Percentiles rank a stretch among this genome's conserved stretches.
Evolutionary conservation across 1,139 yeast species (phyloP).

Genomic region (Debaryomyces udenii): DNA sequence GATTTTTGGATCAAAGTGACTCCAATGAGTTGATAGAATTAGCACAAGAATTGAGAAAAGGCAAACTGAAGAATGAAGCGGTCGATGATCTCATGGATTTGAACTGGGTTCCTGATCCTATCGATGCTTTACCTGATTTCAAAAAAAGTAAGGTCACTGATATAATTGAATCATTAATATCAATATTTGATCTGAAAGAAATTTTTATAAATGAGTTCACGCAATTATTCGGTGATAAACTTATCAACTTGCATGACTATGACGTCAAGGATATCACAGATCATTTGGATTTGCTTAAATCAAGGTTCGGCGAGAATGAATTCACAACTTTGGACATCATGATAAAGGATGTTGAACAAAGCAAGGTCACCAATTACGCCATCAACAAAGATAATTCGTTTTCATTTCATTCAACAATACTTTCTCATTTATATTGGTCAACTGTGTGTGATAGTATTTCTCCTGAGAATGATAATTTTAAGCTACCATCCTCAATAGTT

Average conservation of each 20-base stretch:
- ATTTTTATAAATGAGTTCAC: slow-evolving; percentile 73
- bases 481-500: slow-evolving; percentile 48
- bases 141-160: slow-evolving; percentile 65
- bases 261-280: slow-evolving; percentile 43
- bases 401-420: slow-evolving; percentile 38
- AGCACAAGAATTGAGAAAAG: slow-evolving; percentile 51
- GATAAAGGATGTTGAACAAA: slow-evolving; percentile 73
- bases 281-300: slow-evolving; percentile 57
- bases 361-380: slow-evolving; percentile 40
- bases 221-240: slow-evolving; percentile 61
- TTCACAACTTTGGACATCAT: slow-evolving; percentile 78
- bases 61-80: slow-evolving; percentile 14
- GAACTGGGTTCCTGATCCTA: slow-evolving; percentile 87
- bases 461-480: slow-evolving; percentile 40
- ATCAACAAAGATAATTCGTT: slow-evolving; percentile 22
- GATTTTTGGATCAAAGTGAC: slow-evolving; percentile 57
- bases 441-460: slow-evolving; percentile 32
- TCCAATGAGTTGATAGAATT: slow-evolving; percentile 50
- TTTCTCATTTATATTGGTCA: slow-evolving; percentile 59
- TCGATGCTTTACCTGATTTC: slow-evolving; percentile 91
- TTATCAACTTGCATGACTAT: slow-evolving; percentile 53
- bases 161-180: slow-evolving; percentile 69
- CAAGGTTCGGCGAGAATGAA: slow-evolving; percentile 67
- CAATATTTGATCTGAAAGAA: slow-evolving; percentile 80
- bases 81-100: slow-evolving; percentile 48